These are phyloP conservation scores for Talaromyces piceae DNA, from an alignment of 2,329 filamentous ascomycete species.

Conservation along the genomic window DNA sequence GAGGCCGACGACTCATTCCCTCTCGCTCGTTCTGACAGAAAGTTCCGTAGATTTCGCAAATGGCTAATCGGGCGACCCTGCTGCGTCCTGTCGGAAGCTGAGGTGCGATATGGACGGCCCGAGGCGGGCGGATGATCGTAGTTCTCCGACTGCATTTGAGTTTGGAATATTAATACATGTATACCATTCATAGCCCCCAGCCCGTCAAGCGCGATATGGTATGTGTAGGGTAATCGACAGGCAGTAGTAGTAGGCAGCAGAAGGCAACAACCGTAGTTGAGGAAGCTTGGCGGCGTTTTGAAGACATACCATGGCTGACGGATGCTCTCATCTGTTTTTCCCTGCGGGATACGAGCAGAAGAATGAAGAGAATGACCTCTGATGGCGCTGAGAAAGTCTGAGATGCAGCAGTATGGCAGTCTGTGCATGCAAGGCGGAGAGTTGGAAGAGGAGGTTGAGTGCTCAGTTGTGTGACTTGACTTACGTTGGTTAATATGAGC, in stretches of 20 bases:
- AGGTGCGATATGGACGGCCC: conserved; percentile 20
- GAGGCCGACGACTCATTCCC: conserved; percentile 22
- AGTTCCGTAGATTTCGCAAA: conserved; percentile 31
- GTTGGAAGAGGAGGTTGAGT: background rate
- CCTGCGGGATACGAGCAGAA: background rate
- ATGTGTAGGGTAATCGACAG: background rate
- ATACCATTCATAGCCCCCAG: background rate
- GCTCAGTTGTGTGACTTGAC: background rate
- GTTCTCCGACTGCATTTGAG: conserved; percentile 32
- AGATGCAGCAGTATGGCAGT: too few relatives aligned
- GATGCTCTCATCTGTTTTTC: too few relatives aligned
- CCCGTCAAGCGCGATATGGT: background rate
- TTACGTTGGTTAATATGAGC: background rate
- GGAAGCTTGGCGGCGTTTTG: background rate
- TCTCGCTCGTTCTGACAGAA: conserved; percentile 28
- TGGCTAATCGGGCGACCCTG: conserved; percentile 13
- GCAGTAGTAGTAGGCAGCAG: too few relatives aligned
- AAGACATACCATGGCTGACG: background rate
- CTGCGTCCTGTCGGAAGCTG: conserved; percentile 18
- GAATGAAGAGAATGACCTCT: too few relatives aligned
- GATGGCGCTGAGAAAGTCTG: too few relatives aligned
- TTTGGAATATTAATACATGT: conserved; percentile 17
- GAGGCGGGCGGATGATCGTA: conserved; percentile 37
- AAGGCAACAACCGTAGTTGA: too few relatives aligned
- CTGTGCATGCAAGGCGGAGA: background rate